phyloP scores from a whole-genome alignment of 257 asterid genomes.

The Nicotiana tabacum region DNA sequence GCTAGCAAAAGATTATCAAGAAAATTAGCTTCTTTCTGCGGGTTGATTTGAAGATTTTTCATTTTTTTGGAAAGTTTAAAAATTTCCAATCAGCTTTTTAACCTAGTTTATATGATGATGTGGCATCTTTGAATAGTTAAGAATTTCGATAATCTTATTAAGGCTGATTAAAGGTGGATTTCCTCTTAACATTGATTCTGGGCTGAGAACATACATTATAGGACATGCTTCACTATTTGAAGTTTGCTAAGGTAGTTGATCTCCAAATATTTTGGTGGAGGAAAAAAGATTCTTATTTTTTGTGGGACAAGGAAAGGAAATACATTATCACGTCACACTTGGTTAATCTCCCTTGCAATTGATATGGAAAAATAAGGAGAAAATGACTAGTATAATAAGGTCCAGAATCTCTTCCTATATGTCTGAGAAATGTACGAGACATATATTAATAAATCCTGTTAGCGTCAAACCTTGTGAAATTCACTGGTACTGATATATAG shows the following conservation, averaged over 20 bases:
- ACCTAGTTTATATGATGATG: neutral
- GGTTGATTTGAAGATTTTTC: neutral
- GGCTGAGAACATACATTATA: neutral
- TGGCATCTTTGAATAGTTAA: neutral
- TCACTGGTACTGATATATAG: neutral
- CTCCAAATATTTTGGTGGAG: neutral
- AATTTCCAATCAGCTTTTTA: neutral
- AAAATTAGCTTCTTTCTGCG: neutral
- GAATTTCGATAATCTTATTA: neutral
- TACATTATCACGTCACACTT: neutral
- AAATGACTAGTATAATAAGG: no score
- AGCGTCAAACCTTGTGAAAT: neutral
- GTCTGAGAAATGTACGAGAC: neutral
- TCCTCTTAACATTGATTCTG: neutral
- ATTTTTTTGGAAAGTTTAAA: neutral
- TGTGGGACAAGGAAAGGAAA: neutral
- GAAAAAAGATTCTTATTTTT: neutral
- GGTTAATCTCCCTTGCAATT: neutral
- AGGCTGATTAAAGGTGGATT: neutral
- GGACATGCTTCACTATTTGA: constrained; percentile 3
- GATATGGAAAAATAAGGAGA: neutral
- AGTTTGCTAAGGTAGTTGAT: neutral
- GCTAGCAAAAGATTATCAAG: neutral
- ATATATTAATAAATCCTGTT: neutral
- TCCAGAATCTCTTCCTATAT: neutral